These are phyloP conservation scores for Huntiella savannae DNA, from an alignment of 2,329 filamentous ascomycete species.

Conservation along the genomic window DNA sequence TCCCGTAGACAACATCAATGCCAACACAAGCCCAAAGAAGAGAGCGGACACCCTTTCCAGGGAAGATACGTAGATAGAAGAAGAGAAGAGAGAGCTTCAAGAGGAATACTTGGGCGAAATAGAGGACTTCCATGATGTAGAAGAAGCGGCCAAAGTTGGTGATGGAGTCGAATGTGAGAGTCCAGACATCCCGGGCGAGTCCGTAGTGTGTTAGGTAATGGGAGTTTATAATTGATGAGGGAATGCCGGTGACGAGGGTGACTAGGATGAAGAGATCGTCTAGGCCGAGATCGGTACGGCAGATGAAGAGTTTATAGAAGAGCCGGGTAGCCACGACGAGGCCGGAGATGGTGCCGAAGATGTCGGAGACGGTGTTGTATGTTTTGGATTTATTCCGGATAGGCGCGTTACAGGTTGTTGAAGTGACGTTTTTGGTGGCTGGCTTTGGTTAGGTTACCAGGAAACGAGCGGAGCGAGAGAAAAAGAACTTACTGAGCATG, in stretches of 20 bases:
- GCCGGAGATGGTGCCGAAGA: conserved; percentile 19
- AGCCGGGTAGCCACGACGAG: conserved; percentile 22
- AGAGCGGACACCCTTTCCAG: conserved; percentile 17
- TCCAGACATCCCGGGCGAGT: conserved; percentile 28
- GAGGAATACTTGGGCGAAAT: conserved; percentile 24
- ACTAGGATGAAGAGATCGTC: conserved; percentile 21
- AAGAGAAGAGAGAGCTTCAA: conserved; percentile 29
- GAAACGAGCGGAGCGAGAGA: neutral
- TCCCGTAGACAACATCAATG: conserved; percentile 19
- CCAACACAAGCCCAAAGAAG: conserved; percentile 21
- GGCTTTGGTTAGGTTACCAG: neutral
- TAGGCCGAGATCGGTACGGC: conserved; percentile 17
- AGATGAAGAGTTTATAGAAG: conserved; percentile 17
- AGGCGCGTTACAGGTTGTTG: conserved; percentile 15
- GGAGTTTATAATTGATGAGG: conserved; percentile 17
- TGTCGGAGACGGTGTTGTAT: conserved; percentile 17
- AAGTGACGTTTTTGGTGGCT: conserved; percentile 15
- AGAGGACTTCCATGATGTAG: conserved; percentile 22
- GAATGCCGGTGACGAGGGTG: conserved; percentile 15
- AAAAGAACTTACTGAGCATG: conserved; percentile 16
- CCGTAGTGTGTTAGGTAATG: conserved; percentile 19
- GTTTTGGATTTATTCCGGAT: conserved; percentile 17
- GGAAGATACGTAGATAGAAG: conserved; percentile 34
- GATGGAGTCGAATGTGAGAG: conserved; percentile 21
- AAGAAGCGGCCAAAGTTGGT: conserved; percentile 22